These are phyloP conservation scores for Hericium alpestre DNA, from an alignment of 768 basidiomycete genomes.

Conservation along the genomic window DNA sequence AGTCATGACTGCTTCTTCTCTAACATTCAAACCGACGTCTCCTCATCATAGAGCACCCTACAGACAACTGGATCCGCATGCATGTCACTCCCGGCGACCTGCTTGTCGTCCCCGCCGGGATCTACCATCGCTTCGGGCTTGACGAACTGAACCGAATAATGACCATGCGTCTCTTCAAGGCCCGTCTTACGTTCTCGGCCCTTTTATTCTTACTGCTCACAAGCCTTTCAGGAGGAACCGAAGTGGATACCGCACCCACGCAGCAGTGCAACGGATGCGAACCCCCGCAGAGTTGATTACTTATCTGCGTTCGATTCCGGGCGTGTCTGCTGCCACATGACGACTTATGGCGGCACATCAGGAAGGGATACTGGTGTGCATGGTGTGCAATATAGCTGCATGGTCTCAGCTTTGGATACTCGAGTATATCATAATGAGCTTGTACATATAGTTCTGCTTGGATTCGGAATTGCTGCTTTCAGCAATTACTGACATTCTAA, in stretches of 20 bases:
- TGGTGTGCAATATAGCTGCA: no score
- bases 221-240: slow-evolving; percentile 62
- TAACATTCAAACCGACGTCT: no score
- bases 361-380: no score
- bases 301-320: slow-evolving; percentile 35
- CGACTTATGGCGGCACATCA: no score
- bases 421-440: no score
- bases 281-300: slow-evolving; percentile 53
- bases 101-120: slow-evolving; percentile 76
- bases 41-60: slow-evolving; percentile 38
- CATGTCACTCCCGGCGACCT: slow-evolving; percentile 69
- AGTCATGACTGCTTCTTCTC: no score
- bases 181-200: not conserved
- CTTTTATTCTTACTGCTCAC: not conserved
- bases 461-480: no score
- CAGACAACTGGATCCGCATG: slow-evolving; percentile 72
- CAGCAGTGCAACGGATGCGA: slow-evolving; percentile 45
- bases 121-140: slow-evolving; percentile 90
- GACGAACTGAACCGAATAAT: slow-evolving; percentile 64
- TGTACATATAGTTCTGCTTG: no score
- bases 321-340: slow-evolving; percentile 16
- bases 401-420: no score
- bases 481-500: no score
- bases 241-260: slow-evolving; percentile 81
- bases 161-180: slow-evolving; percentile 55